phyloP scores from a whole-genome alignment of 306 rosid genomes.

The Fragaria nilgerrensis region DNA sequence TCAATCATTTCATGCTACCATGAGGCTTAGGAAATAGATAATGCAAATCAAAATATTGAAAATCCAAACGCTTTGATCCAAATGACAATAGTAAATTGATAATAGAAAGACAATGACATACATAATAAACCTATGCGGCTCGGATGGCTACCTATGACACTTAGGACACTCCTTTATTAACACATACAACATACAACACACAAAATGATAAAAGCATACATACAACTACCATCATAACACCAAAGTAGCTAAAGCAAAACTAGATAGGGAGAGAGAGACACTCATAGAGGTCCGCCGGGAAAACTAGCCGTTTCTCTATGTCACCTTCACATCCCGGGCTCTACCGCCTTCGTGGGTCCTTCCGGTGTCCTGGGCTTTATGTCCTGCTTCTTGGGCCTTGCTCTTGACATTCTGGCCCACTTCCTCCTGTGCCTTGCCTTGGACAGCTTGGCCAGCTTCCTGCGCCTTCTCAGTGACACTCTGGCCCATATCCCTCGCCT shows the following conservation, averaged over 20 bases:
- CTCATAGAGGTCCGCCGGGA: not conserved
- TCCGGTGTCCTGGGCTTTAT: not conserved
- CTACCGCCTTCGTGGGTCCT: conserved; percentile 5
- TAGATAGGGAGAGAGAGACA: not conserved
- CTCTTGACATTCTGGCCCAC: not conserved
- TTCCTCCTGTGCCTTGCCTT: not conserved
- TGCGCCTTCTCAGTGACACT: conserved; percentile 16
- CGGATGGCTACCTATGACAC: not conserved
- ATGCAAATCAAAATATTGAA: not conserved
- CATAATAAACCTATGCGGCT: not conserved
- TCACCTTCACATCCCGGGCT: conserved; percentile 9
- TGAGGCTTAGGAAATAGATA: not conserved
- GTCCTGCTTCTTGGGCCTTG: conserved; percentile 17
- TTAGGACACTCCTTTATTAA: not conserved
- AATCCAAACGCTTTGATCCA: not conserved
- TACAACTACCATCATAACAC: not conserved
- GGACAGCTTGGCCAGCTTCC: not conserved
- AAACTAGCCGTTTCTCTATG: not conserved
- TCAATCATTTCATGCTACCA: not conserved
- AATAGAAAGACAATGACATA: not conserved
- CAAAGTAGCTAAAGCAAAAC: not conserved
- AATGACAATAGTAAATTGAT: not conserved
- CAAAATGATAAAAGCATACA: not conserved
- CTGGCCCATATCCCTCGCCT: conserved; percentile 14
- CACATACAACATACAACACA: not conserved